A percentile compares a stretch with the other conserved stretches of the same genome.
phyloP scores from a whole-genome alignment of 345 rosid genomes.

The Euphorbia tirucalli region DNA sequence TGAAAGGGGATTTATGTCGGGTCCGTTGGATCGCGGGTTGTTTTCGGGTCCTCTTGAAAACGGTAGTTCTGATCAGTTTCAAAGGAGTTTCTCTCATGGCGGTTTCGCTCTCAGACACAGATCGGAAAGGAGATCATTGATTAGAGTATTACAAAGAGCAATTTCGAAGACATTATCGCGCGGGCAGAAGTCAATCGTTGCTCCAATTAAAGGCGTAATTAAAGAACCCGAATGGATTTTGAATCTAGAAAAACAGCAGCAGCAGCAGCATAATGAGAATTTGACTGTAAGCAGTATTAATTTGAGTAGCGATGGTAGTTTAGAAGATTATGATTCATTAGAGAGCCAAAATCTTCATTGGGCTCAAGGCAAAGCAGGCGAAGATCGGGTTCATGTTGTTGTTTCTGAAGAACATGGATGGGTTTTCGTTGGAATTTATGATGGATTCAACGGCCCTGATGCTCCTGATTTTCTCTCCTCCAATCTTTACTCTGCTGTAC shows the following conservation, averaged over 20 bases:
- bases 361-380: conserved; percentile 99
- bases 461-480: conserved; percentile 78
- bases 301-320: conserved; percentile 72
- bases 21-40: conserved; percentile 77
- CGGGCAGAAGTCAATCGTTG: conserved; percentile 73
- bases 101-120: conserved; percentile 49
- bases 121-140: conserved; percentile 57
- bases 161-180: conserved; percentile 64
- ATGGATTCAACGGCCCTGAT: conserved; percentile 93
- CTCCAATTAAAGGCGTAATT: conserved; percentile 60
- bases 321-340: conserved; percentile 56
- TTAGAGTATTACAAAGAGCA: conserved; percentile 66
- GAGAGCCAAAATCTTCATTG: conserved; percentile 68
- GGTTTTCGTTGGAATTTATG: conserved; percentile 93
- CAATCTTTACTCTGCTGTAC: conserved; percentile 67
- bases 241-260: conserved; percentile 45
- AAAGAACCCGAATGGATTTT: conserved; percentile 76
- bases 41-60: conserved; percentile 48
- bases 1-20: conserved; percentile 85
- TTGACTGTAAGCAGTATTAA: conserved; percentile 55
- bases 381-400: conserved; percentile 91
- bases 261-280: conserved; percentile 68
- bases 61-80: conserved; percentile 53
- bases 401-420: conserved; percentile 85
- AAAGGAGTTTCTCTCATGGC: conserved; percentile 79